phyloP scores from a whole-genome alignment of 306 rosid species.

The Parietaria judaica region DNA sequence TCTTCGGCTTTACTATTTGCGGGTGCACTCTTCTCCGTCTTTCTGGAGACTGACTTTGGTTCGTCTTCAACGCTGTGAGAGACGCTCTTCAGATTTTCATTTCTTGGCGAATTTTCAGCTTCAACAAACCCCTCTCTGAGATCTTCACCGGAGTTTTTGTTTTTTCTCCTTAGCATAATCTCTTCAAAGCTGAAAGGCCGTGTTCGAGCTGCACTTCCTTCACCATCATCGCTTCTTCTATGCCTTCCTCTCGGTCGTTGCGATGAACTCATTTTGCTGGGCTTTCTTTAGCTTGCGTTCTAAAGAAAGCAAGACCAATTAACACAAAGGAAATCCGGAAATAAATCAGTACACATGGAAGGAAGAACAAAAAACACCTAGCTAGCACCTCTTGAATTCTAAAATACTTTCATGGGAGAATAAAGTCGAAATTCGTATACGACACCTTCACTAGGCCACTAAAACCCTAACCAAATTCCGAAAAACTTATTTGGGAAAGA shows the following conservation, averaged over 20 bases:
- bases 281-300: no score
- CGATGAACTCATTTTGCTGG: conserved; percentile 43
- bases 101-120: conserved; percentile 18
- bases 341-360: conserved; percentile 11
- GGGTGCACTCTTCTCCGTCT: conserved; percentile 33
- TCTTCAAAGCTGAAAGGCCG: conserved; percentile 80
- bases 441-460: no score
- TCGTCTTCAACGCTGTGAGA: conserved; percentile 32
- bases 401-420: no score
- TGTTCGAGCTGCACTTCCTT: conserved; percentile 83
- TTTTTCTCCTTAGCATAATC: conserved; percentile 65
- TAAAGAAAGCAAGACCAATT: no score
- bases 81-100: conserved; percentile 31
- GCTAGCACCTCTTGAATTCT: no score
- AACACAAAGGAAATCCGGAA: conserved; percentile 13
- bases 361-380: not conserved
- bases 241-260: conserved; percentile 36
- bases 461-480: no score
- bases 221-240: conserved; percentile 30
- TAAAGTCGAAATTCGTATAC: no score
- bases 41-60: conserved; percentile 41
- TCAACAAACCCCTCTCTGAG: conserved; percentile 31
- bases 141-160: conserved; percentile 41
- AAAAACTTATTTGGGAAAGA: no score
- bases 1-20: conserved; percentile 26